phyloP scores from a whole-genome alignment of 108 stramenopile genomes.

The Discostella stelligeroides region DNA sequence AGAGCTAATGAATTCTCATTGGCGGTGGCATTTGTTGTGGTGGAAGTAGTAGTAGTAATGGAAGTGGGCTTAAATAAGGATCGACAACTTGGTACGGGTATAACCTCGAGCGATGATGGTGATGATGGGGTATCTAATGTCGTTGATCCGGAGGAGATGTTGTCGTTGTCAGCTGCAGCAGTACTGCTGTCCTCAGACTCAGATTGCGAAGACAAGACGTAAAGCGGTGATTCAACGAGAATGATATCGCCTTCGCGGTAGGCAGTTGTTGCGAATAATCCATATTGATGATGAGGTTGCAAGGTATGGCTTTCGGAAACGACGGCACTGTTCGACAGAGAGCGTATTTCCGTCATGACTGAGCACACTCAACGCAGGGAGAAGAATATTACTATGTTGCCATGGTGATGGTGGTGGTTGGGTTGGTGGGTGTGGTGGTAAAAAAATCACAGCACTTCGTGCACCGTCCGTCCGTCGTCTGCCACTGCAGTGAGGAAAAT shows the following conservation, averaged over 20 bases:
- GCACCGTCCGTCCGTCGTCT: too few relatives aligned
- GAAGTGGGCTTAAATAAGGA: conserved; percentile 24
- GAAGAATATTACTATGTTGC: too few relatives aligned
- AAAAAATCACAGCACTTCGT: too few relatives aligned
- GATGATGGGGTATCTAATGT: background rate
- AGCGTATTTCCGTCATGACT: conserved; percentile 74
- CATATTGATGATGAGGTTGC: conserved; percentile 33
- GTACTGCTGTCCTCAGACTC: too few relatives aligned
- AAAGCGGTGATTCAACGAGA: conserved; percentile 63
- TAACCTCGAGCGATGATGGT: background rate
- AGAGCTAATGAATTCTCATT: background rate
- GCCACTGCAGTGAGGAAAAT: too few relatives aligned
- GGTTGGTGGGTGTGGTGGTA: too few relatives aligned
- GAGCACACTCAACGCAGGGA: too few relatives aligned
- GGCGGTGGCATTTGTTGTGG: too few relatives aligned
- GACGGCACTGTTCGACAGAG: conserved; percentile 10
- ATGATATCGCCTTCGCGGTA: conserved; percentile 72
- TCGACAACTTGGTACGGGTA: background rate
- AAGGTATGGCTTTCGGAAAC: conserved; percentile 1
- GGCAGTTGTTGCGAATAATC: conserved; percentile 67
- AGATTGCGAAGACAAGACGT: conserved; percentile 25
- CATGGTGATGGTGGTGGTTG: too few relatives aligned
- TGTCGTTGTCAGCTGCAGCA: too few relatives aligned
- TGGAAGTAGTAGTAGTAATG: background rate
- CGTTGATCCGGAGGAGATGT: background rate